These are phyloP conservation scores for Sporobolomyces roseus DNA, from an alignment of 768 basidiomycete species.

Conservation along the genomic window DNA sequence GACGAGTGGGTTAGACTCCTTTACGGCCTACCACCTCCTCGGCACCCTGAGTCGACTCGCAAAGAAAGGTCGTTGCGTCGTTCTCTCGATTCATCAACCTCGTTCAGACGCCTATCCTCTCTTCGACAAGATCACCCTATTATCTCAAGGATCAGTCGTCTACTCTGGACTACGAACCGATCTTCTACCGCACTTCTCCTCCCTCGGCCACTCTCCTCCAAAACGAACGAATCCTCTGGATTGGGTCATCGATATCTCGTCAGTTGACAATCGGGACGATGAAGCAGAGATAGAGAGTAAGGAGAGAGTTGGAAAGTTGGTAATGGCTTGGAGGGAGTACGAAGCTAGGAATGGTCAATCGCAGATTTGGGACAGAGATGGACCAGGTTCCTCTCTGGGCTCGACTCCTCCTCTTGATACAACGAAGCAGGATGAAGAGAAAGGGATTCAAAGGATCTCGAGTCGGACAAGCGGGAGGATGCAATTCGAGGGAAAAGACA, in stretches of 20 bases:
- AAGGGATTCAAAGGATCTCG: neutral
- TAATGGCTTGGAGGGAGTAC: slow-evolving; percentile 49
- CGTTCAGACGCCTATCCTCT: slow-evolving; percentile 55
- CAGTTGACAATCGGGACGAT: slow-evolving; percentile 51
- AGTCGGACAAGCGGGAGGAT: neutral
- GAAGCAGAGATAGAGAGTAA: slow-evolving; percentile 50
- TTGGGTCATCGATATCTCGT: slow-evolving; percentile 52
- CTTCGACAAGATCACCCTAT: slow-evolving; percentile 59
- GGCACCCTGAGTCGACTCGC: slow-evolving; percentile 52
- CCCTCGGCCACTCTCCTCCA: slow-evolving; percentile 47
- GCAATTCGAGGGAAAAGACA: neutral
- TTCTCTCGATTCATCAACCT: slow-evolving; percentile 66
- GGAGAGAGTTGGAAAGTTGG: slow-evolving; percentile 48
- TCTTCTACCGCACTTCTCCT: slow-evolving; percentile 51
- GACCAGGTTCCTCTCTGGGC: neutral
- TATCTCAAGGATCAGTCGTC: slow-evolving; percentile 57
- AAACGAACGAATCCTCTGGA: slow-evolving; percentile 54
- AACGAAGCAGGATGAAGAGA: slow-evolving; percentile 21
- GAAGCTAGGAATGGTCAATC: neutral
- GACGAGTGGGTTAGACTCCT: slow-evolving; percentile 49
- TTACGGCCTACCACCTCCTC: slow-evolving; percentile 49
- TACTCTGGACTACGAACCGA: slow-evolving; percentile 49
- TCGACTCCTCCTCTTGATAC: neutral
- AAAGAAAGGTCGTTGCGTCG: slow-evolving; percentile 55
- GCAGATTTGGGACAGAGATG: neutral